Conservation (phyloP, 2,329 filamentous ascomycete genomes). For the Westerdykella sp. region DNA sequence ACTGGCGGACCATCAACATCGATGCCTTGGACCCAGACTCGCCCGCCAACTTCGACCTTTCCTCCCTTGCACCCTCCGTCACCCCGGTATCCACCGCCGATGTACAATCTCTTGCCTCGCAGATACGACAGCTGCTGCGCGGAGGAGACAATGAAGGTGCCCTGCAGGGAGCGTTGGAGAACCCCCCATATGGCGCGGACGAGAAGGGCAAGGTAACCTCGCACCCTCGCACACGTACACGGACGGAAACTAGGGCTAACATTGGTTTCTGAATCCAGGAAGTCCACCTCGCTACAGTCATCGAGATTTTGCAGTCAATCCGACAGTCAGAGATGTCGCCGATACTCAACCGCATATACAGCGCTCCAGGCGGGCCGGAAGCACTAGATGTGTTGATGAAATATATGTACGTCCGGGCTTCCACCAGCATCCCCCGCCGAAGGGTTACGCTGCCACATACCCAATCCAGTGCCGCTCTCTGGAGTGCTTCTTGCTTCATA, state of each 20-base stretch:
- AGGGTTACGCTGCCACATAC: constrained; percentile 4
- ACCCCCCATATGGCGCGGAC: constrained; percentile 63
- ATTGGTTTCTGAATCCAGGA: constrained; percentile 51
- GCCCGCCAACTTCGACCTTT: constrained; percentile 81
- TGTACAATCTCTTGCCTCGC: constrained; percentile 68
- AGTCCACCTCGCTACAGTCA: constrained; percentile 76
- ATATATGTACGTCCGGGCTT: constrained; percentile 65
- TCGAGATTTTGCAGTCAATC: constrained; percentile 92
- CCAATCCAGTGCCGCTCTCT: constrained; percentile 1
- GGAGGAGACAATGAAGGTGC: constrained; percentile 85
- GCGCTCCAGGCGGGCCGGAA: constrained; percentile 72
- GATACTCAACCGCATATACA: constrained; percentile 75
- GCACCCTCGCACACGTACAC: constrained; percentile 14
- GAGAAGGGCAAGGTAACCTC: constrained; percentile 46
- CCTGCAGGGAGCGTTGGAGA: constrained; percentile 75
- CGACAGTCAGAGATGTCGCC: constrained; percentile 93
- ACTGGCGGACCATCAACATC: constrained; percentile 87
- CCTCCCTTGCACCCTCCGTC: constrained; percentile 71
- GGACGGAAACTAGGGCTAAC: constrained; percentile 23
- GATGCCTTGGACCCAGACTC: constrained; percentile 88
- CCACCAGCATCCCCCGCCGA: not conserved
- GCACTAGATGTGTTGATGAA: constrained; percentile 93
- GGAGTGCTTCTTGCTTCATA: too few relatives aligned
- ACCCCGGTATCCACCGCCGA: constrained; percentile 70
- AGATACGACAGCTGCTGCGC: constrained; percentile 81